Evolutionary conservation across 208 protist species (phyloP).

Genomic region (Acanthamoeba lenticulata): DNA sequence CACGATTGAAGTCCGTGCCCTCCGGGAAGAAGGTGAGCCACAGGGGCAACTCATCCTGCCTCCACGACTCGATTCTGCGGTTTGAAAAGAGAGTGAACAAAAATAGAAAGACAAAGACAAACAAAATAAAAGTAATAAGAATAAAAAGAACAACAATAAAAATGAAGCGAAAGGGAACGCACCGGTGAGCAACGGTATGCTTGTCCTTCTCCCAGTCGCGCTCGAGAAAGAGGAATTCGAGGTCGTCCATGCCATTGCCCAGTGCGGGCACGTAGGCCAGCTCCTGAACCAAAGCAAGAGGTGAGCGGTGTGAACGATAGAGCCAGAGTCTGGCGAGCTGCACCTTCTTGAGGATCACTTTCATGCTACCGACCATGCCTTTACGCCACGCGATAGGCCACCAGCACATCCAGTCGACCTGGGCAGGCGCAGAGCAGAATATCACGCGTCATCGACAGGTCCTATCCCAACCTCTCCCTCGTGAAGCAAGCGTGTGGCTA

Average conservation of each 20-base stretch:
- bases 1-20: constrained; percentile 51
- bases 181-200: constrained; percentile 8
- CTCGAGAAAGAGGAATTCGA: constrained; percentile 66
- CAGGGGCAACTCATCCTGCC: neutral
- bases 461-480: neutral
- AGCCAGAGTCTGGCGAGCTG: neutral
- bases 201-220: constrained; percentile 59
- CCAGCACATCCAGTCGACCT: constrained; percentile 67
- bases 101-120: neutral
- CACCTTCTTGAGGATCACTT: constrained; percentile 70
- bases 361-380: constrained; percentile 49
- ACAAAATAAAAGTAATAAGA: neutral
- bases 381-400: constrained; percentile 63
- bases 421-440: too few relatives aligned
- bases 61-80: constrained; percentile 61
- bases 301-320: neutral
- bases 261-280: constrained; percentile 39
- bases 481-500: neutral
- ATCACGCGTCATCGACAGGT: neutral
- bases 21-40: constrained; percentile 69
- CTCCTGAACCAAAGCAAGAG: neutral
- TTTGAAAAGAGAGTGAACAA: neutral
- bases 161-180: neutral
- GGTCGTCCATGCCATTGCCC: constrained; percentile 63
- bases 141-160: neutral